phyloP scores from a whole-genome alignment of 2,329 filamentous ascomycete species.

The Penicillium sp. region DNA sequence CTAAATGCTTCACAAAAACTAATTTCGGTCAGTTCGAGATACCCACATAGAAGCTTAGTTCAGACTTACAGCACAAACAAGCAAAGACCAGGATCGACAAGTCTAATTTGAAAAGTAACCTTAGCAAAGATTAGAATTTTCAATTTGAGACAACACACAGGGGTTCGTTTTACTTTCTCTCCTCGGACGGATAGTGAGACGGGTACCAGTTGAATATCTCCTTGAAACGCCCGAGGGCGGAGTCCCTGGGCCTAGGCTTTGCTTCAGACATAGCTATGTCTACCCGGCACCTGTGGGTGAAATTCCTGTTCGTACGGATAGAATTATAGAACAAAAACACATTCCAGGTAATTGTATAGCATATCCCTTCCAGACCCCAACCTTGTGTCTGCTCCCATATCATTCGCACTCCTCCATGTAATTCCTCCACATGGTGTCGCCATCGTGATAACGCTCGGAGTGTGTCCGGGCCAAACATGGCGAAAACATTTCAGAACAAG shows the following conservation, averaged over 20 bases:
- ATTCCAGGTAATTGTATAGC: not conserved
- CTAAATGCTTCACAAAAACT: conserved; percentile 40
- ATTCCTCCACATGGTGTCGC: conserved; percentile 29
- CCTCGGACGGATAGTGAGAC: conserved; percentile 36
- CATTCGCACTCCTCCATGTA: conserved; percentile 6
- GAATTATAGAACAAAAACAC: not conserved
- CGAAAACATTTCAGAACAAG: not conserved
- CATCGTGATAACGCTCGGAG: conserved; percentile 25
- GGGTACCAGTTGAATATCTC: conserved; percentile 45
- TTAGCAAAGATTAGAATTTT: conserved; percentile 15
- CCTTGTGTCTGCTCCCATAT: not conserved
- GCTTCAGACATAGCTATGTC: conserved; percentile 25
- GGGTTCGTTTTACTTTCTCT: conserved; percentile 34
- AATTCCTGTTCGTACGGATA: not conserved
- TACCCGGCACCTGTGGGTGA: not conserved
- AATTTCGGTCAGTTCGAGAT: conserved; percentile 10
- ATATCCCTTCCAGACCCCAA: too few relatives aligned
- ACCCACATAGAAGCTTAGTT: not conserved
- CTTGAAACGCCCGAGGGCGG: conserved; percentile 33
- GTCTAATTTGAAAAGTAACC: conserved; percentile 41
- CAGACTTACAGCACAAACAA: conserved; percentile 39
- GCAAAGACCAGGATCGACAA: conserved; percentile 41
- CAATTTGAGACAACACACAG: not conserved
- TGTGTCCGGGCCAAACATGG: conserved; percentile 4
- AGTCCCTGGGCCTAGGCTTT: conserved; percentile 13